These are phyloP conservation scores for Dalbergia oliveri DNA, from an alignment of 306 rosid genomes.

Conservation along the genomic window DNA sequence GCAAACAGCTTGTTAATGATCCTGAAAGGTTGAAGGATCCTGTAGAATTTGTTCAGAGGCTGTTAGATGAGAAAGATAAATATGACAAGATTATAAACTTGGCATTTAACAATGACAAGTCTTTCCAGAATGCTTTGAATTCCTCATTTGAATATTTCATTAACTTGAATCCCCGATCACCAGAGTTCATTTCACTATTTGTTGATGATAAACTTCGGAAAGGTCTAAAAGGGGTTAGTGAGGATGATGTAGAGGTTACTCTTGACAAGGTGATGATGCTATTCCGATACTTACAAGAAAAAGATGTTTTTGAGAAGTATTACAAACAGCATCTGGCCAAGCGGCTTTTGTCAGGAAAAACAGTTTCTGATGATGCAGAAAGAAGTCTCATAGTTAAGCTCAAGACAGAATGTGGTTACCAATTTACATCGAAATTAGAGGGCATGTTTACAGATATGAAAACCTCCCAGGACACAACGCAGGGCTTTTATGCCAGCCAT, in stretches of 20 bases:
- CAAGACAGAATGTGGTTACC: slow-evolving; percentile 96
- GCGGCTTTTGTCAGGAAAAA: slow-evolving; percentile 91
- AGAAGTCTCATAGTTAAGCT: slow-evolving; percentile 95
- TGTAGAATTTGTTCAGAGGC: slow-evolving; percentile 89
- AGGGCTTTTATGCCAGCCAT: slow-evolving; percentile 77
- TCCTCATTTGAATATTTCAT: slow-evolving; percentile 90
- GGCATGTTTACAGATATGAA: slow-evolving; percentile 99
- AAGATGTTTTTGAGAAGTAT: slow-evolving; percentile 91
- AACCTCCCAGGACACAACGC: slow-evolving; percentile 92
- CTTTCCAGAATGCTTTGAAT: slow-evolving; percentile 90
- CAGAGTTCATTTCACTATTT: slow-evolving; percentile 88
- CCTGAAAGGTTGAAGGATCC: slow-evolving; percentile 96
- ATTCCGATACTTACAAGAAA: slow-evolving; percentile 89
- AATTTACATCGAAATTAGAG: slow-evolving; percentile 91
- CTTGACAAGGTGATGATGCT: slow-evolving; percentile 98
- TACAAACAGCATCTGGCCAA: slow-evolving; percentile 96
- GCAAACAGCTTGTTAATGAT: slow-evolving; percentile 89
- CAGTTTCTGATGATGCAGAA: slow-evolving; percentile 94
- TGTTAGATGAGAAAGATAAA: slow-evolving; percentile 62
- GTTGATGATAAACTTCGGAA: slow-evolving; percentile 94
- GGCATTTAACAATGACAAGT: slow-evolving; percentile 86
- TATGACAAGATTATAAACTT: slow-evolving; percentile 74
- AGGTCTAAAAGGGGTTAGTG: slow-evolving; percentile 93
- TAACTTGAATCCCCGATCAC: slow-evolving; percentile 87
- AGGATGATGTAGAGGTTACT: slow-evolving; percentile 89